Evolutionary conservation across 108 stramenopile species (phyloP), one percentile per base, ranked within the genome.

Genomic region (Discostella stelligeroides): DNA sequence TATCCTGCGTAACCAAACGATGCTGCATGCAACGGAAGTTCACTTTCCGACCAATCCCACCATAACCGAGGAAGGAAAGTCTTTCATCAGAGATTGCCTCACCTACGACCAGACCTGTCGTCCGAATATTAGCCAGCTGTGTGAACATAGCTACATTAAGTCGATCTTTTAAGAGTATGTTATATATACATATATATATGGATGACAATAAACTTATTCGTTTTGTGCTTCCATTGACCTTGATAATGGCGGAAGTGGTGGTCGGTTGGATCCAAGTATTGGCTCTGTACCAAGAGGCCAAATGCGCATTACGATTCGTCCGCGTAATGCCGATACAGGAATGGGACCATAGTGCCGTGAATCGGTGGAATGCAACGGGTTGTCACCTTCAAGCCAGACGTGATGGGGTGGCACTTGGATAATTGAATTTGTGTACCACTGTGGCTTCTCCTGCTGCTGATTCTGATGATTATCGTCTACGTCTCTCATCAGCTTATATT

Each of bases 341-440:
- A 98, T 78, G 0, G 96, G 90, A 25, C 97, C 97, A 72, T 89
- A 97, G 51, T 91, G 85, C 28, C 98, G 76, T 21, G 95, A 97
- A 53, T 98, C 98, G 11, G 89, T 81, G 7, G 91, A 94, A 76
- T 92, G 90, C n/a, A 65, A 61, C 15, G 95, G 94, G 82, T 95
- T 95, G 63, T 98, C 98, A 7, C 95, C 96, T 81, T 97, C 96
- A 7, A 98, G 46, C 96, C 96, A 98, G 12, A 97, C 87, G 66
- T 94, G 95, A 30, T 88, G 81, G 23, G 69, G 43, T 11, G 95
- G 95, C 1, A 97, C 91, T 27, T 65, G 73, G 21, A 86, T 63
- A 13, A 59, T 75, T 25, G 54, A 37, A 27, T 48, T 25, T 37
- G 25, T 30, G 1, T 56, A 1, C 53, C 2, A 28, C n/a, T n/a